A percentile compares a stretch with the other conserved stretches of the same genome.
phyloP scores from a whole-genome alignment of 2,329 filamentous ascomycete genomes.

The Neofusicoccum sp. region DNA sequence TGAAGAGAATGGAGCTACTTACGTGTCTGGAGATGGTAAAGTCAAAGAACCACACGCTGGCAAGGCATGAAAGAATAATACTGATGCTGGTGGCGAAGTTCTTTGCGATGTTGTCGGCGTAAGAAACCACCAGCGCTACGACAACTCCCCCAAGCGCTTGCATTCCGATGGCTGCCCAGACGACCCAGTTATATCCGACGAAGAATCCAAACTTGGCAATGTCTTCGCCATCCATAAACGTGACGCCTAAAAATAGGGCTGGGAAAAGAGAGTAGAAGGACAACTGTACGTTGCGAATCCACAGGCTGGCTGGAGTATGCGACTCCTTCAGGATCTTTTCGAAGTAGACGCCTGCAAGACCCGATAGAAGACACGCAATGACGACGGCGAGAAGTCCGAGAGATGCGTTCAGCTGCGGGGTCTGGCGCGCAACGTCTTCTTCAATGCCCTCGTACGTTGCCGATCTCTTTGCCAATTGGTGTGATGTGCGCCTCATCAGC shows the following conservation, averaged over 20 bases:
- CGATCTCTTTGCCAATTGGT: constrained; percentile 52
- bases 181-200: constrained; percentile 86
- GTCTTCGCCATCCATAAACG: constrained; percentile 81
- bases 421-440: constrained; percentile 53
- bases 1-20: constrained; percentile 41
- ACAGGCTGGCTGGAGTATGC: constrained; percentile 72
- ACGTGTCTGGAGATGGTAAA: constrained; percentile 67
- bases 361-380: constrained; percentile 74
- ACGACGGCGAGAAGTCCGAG: constrained; percentile 78
- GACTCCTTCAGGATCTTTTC: constrained; percentile 91
- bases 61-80: constrained; percentile 81
- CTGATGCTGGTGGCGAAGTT: constrained; percentile 92
- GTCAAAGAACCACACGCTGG: constrained; percentile 82
- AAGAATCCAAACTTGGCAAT: constrained; percentile 88
- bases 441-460: constrained; percentile 90
- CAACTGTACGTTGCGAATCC: constrained; percentile 92
- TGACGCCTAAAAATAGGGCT: constrained; percentile 78
- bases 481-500: constrained; percentile 48
- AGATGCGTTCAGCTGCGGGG: constrained; percentile 69
- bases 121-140: constrained; percentile 77
- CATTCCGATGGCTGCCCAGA: constrained; percentile 79
- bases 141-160: constrained; percentile 83
- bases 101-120: constrained; percentile 86
- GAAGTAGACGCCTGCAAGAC: constrained; percentile 81
- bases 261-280: constrained; percentile 93